Evolutionary conservation across 148 eudicot species (phyloP).

Genomic region (Spergularia marina): DNA sequence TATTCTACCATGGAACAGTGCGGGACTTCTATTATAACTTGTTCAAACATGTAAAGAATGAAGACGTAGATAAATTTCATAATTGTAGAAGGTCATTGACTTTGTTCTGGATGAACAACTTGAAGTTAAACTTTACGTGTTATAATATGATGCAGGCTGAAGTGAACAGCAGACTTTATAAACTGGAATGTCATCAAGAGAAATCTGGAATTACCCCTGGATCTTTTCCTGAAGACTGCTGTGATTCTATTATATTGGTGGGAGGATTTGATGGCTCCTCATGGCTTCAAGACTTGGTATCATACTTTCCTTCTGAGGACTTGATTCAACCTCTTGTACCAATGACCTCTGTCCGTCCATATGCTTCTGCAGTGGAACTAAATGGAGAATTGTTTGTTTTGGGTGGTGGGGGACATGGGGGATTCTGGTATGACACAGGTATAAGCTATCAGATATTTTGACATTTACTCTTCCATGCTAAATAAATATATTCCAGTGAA

Average conservation of each 20-base stretch:
- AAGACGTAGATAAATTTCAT: not conserved
- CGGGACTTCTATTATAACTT: not conserved
- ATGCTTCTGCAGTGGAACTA: slow-evolving; percentile 43
- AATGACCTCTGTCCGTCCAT: slow-evolving; percentile 46
- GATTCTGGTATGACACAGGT: slow-evolving; percentile 64
- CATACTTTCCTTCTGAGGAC: slow-evolving; percentile 42
- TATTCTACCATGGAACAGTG: no score
- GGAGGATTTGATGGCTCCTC: slow-evolving; percentile 68
- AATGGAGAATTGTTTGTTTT: slow-evolving; percentile 46
- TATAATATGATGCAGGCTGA: slow-evolving; percentile 37
- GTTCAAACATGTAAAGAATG: not conserved
- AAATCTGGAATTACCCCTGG: not conserved
- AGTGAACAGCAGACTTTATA: slow-evolving; percentile 39
- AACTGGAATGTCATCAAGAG: slow-evolving; percentile 27
- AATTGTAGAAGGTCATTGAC: not conserved
- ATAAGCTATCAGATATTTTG: slow-evolving; percentile 6
- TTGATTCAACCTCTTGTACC: slow-evolving; percentile 34
- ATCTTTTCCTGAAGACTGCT: not conserved
- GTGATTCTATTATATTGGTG: slow-evolving; percentile 37
- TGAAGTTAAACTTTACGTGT: not conserved
- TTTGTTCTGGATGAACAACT: not conserved
- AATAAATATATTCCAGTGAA: not conserved
- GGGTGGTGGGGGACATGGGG: slow-evolving; percentile 51
- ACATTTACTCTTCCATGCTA: not conserved
- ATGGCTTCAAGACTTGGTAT: slow-evolving; percentile 47